Evolutionary conservation across 306 rosid species (phyloP), one percentile per base, ranked within the genome.

Genomic region (Ormosia emarginata): DNA sequence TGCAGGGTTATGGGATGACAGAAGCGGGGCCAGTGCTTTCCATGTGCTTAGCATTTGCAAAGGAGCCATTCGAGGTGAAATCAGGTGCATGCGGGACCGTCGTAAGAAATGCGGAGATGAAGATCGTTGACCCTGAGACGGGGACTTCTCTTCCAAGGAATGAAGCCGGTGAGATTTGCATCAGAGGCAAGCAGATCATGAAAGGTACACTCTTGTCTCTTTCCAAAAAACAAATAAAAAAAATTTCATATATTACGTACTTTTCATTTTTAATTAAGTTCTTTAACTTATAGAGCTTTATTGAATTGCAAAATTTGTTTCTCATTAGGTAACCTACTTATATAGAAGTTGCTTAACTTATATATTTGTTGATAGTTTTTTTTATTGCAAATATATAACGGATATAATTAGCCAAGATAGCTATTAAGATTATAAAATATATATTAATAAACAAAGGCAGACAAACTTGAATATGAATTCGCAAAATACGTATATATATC

Each of bases 1-100:
- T 24, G 24, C 70, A 94, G 98, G 98, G 98, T 14, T 92, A 93
- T 34, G 98, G 98, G 3, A 92, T 94, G 97, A 94, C 98, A 1
- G 98, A 94, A 79, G 92, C 90, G 0, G 97, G 98, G 0, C 91
- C 94, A 7, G 24, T 24, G 24, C 62, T 92, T 4, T 10, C 91
- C 0, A 88, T 94, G 79, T 88, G 94, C 55, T 30, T 92, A 64
- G 90, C 97, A 29, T 93, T 93, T 81, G 95, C 97, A 4, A 93
- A 93, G 65, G 92, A 92, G 53, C 81, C 90, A 3, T 85, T 76
- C 1, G 46, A 61, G 75, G 41, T 79, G 14, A 93, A 93, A 81
- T 70, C 94, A 0, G 98, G 98, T 46, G 93, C 92, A n/a, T 94
- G 97, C 57, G 98, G 98, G 29, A 81, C 90, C 3, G 85, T 93